These are phyloP conservation scores for Lactarius sp. DNA, from an alignment of 768 basidiomycete genomes.

Conservation along the genomic window DNA sequence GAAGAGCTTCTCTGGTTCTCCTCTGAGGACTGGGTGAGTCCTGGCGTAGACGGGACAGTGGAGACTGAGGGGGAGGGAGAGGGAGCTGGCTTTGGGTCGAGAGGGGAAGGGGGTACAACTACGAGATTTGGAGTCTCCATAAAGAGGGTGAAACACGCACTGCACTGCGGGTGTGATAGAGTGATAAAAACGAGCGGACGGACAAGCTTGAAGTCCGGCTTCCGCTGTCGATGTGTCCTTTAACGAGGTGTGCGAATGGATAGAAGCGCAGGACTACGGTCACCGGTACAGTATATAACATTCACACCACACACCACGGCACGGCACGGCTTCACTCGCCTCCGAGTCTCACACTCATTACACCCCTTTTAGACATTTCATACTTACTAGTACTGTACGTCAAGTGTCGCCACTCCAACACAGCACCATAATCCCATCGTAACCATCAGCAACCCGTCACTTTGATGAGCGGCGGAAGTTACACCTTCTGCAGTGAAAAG, in stretches of 20 bases:
- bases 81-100: neutral
- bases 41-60: constrained; percentile 32
- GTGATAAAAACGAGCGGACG: constrained; percentile 18
- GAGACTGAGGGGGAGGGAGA: constrained; percentile 16
- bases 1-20: constrained; percentile 53
- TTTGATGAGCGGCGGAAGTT: constrained; percentile 47
- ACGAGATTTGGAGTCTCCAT: constrained; percentile 25
- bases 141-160: constrained; percentile 11
- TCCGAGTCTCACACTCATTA: too few relatives aligned
- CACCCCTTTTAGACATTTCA: too few relatives aligned
- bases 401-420: neutral
- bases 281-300: neutral
- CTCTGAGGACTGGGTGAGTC: constrained; percentile 33
- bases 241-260: neutral
- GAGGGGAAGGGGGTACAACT: constrained; percentile 19
- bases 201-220: constrained; percentile 23
- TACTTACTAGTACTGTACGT: too few relatives aligned
- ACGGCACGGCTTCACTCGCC: too few relatives aligned
- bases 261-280: neutral
- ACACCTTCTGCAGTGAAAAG: constrained; percentile 76
- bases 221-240: constrained; percentile 13
- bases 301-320: neutral
- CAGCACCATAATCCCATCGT: neutral
- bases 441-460: constrained; percentile 42
- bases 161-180: neutral